Evolutionary conservation across 805 yeast genomes (phyloP).

Genomic region (Barnettozyma populi): DNA sequence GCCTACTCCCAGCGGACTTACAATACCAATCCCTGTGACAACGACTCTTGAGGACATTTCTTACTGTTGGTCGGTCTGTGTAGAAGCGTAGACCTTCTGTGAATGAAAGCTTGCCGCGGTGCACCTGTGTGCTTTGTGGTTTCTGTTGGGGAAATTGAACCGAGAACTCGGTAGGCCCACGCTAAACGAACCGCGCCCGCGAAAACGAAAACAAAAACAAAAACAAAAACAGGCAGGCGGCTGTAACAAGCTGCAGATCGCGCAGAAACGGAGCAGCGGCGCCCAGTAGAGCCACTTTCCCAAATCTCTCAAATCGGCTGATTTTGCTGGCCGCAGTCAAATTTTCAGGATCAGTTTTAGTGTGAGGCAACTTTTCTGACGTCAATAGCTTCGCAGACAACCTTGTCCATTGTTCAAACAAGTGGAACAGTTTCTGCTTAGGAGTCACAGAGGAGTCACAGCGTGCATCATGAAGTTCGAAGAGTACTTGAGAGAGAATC

Average conservation of each 20-base stretch:
- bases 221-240: too few species aligned
- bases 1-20: conserved; percentile 83
- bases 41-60: conserved; percentile 57
- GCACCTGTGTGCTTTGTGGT: too few species aligned
- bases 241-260: background rate
- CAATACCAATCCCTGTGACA: conserved; percentile 84
- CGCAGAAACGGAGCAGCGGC: background rate
- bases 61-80: too few species aligned
- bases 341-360: background rate
- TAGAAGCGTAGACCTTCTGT: too few species aligned
- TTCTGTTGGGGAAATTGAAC: background rate
- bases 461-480: conserved; percentile 11
- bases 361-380: background rate
- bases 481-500: conserved; percentile 13
- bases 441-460: background rate
- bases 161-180: too few species aligned
- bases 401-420: background rate
- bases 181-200: too few species aligned
- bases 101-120: too few species aligned
- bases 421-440: background rate
- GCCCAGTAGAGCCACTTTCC: background rate
- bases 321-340: background rate
- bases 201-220: too few species aligned
- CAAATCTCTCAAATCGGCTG: background rate
- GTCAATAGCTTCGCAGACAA: background rate